Percentiles rank a stretch among this genome's conserved stretches.
phyloP scores from a whole-genome alignment of 2,329 filamentous ascomycete genomes.

The Xylaria sp. region DNA sequence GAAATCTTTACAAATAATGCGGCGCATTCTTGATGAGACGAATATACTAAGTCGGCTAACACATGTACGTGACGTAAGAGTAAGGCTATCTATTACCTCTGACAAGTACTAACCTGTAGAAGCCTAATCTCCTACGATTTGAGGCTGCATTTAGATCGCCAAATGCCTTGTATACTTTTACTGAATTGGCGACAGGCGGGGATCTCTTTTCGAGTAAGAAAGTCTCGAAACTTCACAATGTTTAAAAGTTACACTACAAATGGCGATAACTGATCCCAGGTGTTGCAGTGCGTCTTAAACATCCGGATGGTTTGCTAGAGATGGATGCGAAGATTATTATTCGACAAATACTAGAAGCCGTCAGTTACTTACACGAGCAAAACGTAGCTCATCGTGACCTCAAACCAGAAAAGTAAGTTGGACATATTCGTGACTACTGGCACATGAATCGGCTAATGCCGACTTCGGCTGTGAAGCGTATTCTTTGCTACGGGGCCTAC shows the following conservation, averaged over 20 bases:
- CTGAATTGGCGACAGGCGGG: conserved; percentile 65
- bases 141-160: conserved; percentile 61
- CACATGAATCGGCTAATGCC: neutral
- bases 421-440: neutral
- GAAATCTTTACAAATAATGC: conserved; percentile 39
- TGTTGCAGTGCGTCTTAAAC: conserved; percentile 47
- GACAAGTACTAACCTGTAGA: conserved; percentile 11
- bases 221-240: too few species aligned
- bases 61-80: conserved; percentile 56
- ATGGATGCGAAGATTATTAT: conserved; percentile 58
- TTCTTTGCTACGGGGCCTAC: conserved; percentile 59
- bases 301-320: conserved; percentile 49
- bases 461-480: conserved; percentile 52
- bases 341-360: conserved; percentile 58
- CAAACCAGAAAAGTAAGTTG: conserved; percentile 56
- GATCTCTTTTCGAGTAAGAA: conserved; percentile 60
- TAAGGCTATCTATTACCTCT: too few species aligned
- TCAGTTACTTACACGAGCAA: conserved; percentile 60
- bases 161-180: conserved; percentile 64
- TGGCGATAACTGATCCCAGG: neutral
- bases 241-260: neutral
- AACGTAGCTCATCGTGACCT: conserved; percentile 63
- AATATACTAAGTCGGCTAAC: conserved; percentile 63
- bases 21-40: conserved; percentile 59
- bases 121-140: conserved; percentile 66